Percentiles rank a stretch among this genome's conserved stretches.
phyloP scores from a whole-genome alignment of 2,329 filamentous ascomycete genomes.

The Calonectria honghensis region DNA sequence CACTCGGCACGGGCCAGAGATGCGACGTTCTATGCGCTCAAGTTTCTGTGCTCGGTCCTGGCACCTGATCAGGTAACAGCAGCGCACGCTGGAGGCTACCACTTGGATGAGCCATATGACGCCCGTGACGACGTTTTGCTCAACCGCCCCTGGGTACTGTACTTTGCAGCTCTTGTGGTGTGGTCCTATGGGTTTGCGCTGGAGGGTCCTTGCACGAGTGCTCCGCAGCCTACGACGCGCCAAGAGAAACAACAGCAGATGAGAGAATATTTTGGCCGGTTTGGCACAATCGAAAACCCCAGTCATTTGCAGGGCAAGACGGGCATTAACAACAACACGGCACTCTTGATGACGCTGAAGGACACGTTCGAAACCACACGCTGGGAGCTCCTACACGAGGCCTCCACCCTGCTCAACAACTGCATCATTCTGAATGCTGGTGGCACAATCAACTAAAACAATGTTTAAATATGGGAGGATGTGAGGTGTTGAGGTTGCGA shows the following conservation, averaged over 20 bases:
- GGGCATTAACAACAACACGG: slow-evolving; percentile 88
- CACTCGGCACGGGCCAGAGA: slow-evolving; percentile 91
- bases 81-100: slow-evolving; percentile 62
- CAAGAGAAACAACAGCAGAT: slow-evolving; percentile 85
- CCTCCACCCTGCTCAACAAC: slow-evolving; percentile 85
- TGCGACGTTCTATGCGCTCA: slow-evolving; percentile 92
- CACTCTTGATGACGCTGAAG: slow-evolving; percentile 86
- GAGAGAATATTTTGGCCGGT: slow-evolving; percentile 83
- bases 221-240: slow-evolving; percentile 72
- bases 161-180: slow-evolving; percentile 92
- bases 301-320: slow-evolving; percentile 84
- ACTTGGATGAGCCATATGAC: slow-evolving; percentile 77
- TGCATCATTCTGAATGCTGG: slow-evolving; percentile 76
- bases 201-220: slow-evolving; percentile 82
- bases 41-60: slow-evolving; percentile 90
- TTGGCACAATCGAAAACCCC: slow-evolving; percentile 83
- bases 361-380: slow-evolving; percentile 88
- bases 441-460: slow-evolving; percentile 52
- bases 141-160: slow-evolving; percentile 96
- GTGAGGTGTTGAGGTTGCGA: neutral
- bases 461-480: neutral
- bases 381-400: slow-evolving; percentile 95
- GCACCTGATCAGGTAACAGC: slow-evolving; percentile 69
- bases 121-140: slow-evolving; percentile 92
- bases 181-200: slow-evolving; percentile 96